Evolutionary conservation across 2,329 filamentous ascomycete species (phyloP), one percentile per base, ranked within the genome.

Genomic region (Cercospora nicotianae): DNA sequence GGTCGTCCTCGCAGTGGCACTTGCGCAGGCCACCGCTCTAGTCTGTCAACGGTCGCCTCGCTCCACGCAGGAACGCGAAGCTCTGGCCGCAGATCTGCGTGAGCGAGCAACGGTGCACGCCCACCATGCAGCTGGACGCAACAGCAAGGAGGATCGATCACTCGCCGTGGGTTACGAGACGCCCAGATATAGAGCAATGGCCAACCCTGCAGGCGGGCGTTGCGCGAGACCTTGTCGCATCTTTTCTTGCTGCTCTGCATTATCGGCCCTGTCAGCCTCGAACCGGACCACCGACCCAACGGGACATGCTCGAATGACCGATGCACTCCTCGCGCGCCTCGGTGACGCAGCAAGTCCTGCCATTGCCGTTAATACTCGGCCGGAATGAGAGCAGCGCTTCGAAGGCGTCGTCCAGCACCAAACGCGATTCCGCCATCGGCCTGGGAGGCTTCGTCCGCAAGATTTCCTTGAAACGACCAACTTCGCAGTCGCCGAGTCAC

Each of bases 351-450:
- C 71, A 73, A 65, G 67, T 72, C 60, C 67, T 66, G 65, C 69
- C 69, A 26, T 68, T 71, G 61, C 72, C 72, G 42, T 67, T 74
- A 64, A 71, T 73, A 23, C 61, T 74, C 48, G 61, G 57, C 67
- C 70, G 58, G 26, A 58, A 26, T 13, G 30, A 33, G 30, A 58
- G 26, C 53, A 31, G 53, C 23, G 68, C 67, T 64, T 72, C 70
- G 59, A 69, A 69, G 33, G 58, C 69, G 59, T 62, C 69, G 59
- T 62, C 64, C 68, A 72, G 67, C 71, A 60, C n/a, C 23, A 73
- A 73, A 60, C 70, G 67, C 64, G 72, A 72, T 58, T 72, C 70
- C 64, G 70, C 48, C 60, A 72, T 72, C 53, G 71, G 68, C 23
- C 63, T 71, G 9, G 65, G 63, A 8, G 60, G 62, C 20, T 58